These are phyloP conservation scores for Medicago lupulina DNA, from an alignment of 306 rosid genomes.

Conservation along the genomic window DNA sequence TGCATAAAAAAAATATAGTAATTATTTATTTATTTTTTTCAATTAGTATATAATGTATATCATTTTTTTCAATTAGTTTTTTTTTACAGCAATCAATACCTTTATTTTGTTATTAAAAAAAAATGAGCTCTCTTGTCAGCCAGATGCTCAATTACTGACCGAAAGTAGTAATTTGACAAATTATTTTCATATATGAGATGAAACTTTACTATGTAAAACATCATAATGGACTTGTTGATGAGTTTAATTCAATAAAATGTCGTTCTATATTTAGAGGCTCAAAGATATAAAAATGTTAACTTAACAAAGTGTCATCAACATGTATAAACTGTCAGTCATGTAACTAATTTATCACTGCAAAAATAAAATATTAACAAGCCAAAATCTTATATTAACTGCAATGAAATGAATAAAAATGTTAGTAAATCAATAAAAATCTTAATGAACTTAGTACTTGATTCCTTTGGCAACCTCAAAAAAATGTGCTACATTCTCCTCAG, in stretches of 20 bases:
- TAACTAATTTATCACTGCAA: neutral
- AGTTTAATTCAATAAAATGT: neutral
- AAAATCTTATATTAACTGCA: neutral
- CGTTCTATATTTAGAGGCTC: neutral
- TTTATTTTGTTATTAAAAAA: too few relatives aligned
- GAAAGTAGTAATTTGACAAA: neutral
- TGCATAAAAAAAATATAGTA: too few relatives aligned
- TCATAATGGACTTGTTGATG: neutral
- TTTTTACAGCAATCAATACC: too few relatives aligned
- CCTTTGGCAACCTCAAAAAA: conserved; percentile 96
- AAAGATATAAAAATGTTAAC: conserved; percentile 4
- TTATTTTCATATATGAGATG: neutral
- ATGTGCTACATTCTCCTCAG: conserved; percentile 78
- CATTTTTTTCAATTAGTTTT: too few relatives aligned
- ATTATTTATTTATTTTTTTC: too few relatives aligned
- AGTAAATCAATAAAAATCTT: conserved; percentile 21
- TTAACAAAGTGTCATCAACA: neutral
- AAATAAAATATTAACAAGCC: neutral
- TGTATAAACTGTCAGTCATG: neutral
- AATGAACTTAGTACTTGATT: conserved; percentile 60
- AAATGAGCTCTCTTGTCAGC: too few relatives aligned
- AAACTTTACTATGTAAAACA: neutral
- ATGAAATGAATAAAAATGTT: conserved; percentile 12
- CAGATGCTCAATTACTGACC: too few relatives aligned
- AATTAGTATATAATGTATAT: too few relatives aligned